A percentile compares a stretch with the other conserved stretches of the same genome.
phyloP scores from a whole-genome alignment of 257 asterid species.

The Lavandula angustifolia region DNA sequence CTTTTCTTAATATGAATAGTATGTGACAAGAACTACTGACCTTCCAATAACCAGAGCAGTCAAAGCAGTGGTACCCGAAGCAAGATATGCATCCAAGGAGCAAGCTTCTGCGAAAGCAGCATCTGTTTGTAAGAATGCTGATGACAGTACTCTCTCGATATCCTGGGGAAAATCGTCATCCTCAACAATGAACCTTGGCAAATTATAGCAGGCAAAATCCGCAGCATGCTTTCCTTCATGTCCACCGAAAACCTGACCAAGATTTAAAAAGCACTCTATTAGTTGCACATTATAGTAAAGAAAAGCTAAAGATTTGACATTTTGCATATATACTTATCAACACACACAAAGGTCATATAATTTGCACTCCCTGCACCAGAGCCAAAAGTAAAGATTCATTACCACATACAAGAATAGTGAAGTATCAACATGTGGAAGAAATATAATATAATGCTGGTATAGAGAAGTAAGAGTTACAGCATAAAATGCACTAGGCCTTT shows the following conservation, averaged over 20 bases:
- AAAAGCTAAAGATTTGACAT: not conserved
- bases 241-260: constrained; percentile 85
- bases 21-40: constrained; percentile 36
- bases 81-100: constrained; percentile 71
- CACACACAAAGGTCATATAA: not conserved
- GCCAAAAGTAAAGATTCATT: not conserved
- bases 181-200: constrained; percentile 76
- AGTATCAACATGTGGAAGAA: not conserved
- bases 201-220: constrained; percentile 80
- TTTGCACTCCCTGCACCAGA: not conserved
- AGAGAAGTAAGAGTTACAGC: constrained; percentile 63
- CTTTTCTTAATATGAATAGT: not conserved
- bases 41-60: constrained; percentile 86
- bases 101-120: constrained; percentile 93
- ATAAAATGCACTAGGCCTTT: constrained; percentile 70
- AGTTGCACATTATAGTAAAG: not conserved
- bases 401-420: constrained; percentile 6
- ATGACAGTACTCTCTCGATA: constrained; percentile 66
- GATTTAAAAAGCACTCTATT: not conserved
- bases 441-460: not conserved
- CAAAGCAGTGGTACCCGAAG: constrained; percentile 98
- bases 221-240: constrained; percentile 99
- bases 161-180: constrained; percentile 72
- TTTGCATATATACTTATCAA: not conserved
- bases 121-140: constrained; percentile 87